Base-by-base conservation (phyloP, 352 stramenopile species). In the Phytophthora brassicae region DNA sequence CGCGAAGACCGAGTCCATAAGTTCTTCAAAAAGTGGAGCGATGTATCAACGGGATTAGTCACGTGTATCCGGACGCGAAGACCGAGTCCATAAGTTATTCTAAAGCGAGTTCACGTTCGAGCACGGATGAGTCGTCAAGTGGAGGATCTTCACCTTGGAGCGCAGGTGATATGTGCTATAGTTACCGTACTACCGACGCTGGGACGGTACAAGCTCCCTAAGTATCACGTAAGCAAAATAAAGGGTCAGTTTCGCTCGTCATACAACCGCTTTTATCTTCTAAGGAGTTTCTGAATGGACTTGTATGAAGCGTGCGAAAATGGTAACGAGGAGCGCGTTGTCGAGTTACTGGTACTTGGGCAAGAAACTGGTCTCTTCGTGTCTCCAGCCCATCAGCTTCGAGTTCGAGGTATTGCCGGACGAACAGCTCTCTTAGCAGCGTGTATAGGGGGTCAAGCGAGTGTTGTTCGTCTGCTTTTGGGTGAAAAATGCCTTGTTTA, bases 21-120 rank as follows among this genome's bases (percentile, higher is more conserved):
- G 42, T 8, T 56, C 59, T 22, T 57, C 51, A 39, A 39, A 20
- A n/a, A 6, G 91, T 78, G 42, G 95, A 97, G 59, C 78, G 86
- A 44, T 99, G 98, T 66, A 97, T 98, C 55, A 72, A 51, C 31
- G 83, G 86, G 60, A 96, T 99, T 61, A 87, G 95, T 35, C 62
- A 61, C 1, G 65, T 66, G n/a, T 75, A 79, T 33, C 61, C 58
- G 14, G 63, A 72, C 23, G 48, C 41, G 5, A 51, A 74, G 23
- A 68, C 66, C 0, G 67, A 58, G 9, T 60, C 52, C 1, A 60
- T 45, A 4, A 33, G 42, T 8, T 56, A 52, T 22, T 57, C 51
- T 33, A 39, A 20, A 20, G 39, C 53, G 14, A 69, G 45, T n/a
- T 45, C 43, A 16, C 46, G 39, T 1, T 38, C 41, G 12, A 49